Conservation (phyloP, 2,329 filamentous ascomycete genomes). For the Lasiodiplodia citricola region DNA sequence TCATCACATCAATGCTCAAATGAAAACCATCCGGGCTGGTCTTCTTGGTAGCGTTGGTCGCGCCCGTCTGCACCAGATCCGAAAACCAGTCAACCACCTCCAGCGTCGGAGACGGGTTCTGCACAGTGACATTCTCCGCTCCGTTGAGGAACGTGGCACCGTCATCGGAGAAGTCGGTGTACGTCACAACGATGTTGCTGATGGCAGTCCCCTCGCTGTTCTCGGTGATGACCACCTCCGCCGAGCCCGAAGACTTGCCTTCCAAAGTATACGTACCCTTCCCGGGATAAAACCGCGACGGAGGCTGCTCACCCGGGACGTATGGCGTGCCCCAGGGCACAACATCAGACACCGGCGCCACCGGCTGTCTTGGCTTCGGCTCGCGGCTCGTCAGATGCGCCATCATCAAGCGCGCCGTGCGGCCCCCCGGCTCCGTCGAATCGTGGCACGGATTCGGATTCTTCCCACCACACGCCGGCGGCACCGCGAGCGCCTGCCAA, state of each 20-base stretch:
- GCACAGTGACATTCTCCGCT: conserved; percentile 41
- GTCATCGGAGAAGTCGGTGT: conserved; percentile 47
- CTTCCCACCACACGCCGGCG: conserved; percentile 50
- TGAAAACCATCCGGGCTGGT: conserved; percentile 49
- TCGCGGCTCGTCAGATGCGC: conserved; percentile 44
- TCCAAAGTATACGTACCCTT: conserved; percentile 30
- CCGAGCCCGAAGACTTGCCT: conserved; percentile 29
- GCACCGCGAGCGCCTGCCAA: conserved; percentile 46
- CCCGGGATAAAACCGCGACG: background rate
- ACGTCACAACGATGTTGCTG: conserved; percentile 42
- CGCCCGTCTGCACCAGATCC: conserved; percentile 43
- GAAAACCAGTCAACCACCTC: conserved; percentile 48
- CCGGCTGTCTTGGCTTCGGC: conserved; percentile 32
- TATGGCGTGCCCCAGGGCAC: conserved; percentile 46
- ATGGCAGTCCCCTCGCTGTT: conserved; percentile 24
- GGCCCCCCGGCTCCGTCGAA: conserved; percentile 47
- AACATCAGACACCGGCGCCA: conserved; percentile 36
- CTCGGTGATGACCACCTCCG: conserved; percentile 31
- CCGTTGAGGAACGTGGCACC: conserved; percentile 42
- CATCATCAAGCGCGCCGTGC: conserved; percentile 50
- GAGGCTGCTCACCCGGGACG: conserved; percentile 29
- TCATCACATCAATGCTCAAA: conserved; percentile 45
- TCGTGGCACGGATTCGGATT: conserved; percentile 51
- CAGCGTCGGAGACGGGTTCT: conserved; percentile 31
- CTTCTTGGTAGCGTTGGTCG: conserved; percentile 41